Base-by-base conservation (phyloP, 768 basidiomycete genomes). In the Tricholoma furcatifolium region DNA sequence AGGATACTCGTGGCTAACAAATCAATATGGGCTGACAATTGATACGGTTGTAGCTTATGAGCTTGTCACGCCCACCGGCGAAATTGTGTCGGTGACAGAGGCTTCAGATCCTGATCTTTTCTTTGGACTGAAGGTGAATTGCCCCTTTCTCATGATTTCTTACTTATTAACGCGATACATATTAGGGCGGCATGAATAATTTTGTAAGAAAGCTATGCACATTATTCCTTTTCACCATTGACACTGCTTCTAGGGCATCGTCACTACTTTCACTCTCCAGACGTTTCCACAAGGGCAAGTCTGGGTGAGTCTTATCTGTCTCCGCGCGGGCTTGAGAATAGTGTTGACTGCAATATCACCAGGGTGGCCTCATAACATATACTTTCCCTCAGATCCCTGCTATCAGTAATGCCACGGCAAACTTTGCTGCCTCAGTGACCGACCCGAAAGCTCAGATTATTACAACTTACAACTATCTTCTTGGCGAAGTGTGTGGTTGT, bases 1-100 rank as follows among this genome's bases (percentile, higher is more conserved):
- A 75, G 85, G 85, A 3, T 87, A 83, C 58, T 85, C 85, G 11
- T 87, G 79, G 78, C 68, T 75, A 47, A 80, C 81, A 0, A 85
- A 86, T 53, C 81, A 85, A 50, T 70, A 77, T 54, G 85, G 85
- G 11, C 56, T 88, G 45, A 78, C 80, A 0, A 58, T 77, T n/a
- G 85, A 87, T 54, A 83, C 71, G 1, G 70, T 86, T 31, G 65
- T 67, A n/a, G 74, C 74, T 0, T 84, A 68, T 57, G 81, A 85
- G 55, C 68, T 87, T 1, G 84, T 84, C 1, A 67, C 79, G 47
- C 83, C 84, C 0, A 74, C 75, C 55, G 83, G 84, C 7, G 70
- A 67, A 0, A 64, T 81, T 1, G 61, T 65, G 0, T 66, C 59
- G 6, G 72, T 76, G 1, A 75, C 71, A 2, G 51, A 69, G 34